These are phyloP conservation scores for Waitea zeae DNA, from an alignment of 1,284 basidiomycete species.

Conservation along the genomic window DNA sequence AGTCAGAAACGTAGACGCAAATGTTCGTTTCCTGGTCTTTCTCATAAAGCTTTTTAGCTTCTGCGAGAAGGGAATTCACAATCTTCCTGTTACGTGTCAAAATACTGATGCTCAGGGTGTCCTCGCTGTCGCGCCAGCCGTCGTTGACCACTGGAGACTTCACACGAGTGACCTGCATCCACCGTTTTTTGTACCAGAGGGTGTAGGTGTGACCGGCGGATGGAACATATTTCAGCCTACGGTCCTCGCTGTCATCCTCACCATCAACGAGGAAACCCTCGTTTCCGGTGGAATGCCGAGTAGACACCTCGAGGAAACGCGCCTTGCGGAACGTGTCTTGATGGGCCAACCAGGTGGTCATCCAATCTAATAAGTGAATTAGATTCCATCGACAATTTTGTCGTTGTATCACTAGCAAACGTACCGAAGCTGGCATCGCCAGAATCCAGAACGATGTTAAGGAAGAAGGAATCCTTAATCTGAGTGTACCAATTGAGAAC, in stretches of 20 bases:
- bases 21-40: conserved; percentile 29
- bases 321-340: conserved; percentile 30
- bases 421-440: too few relatives aligned
- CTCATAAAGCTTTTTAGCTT: conserved; percentile 13
- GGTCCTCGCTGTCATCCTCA: conserved; percentile 8
- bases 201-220: conserved; percentile 22
- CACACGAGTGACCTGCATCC: conserved; percentile 24
- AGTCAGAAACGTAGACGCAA: conserved; percentile 34
- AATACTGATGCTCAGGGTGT: conserved; percentile 11
- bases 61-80: conserved; percentile 12
- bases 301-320: conserved; percentile 34
- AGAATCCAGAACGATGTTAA: too few relatives aligned
- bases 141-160: conserved; percentile 12
- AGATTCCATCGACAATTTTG: too few relatives aligned
- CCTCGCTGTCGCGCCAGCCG: conserved; percentile 8
- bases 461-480: too few relatives aligned
- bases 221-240: conserved; percentile 30
- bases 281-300: conserved; percentile 16
- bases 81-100: conserved; percentile 9
- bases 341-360: conserved; percentile 42
- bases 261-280: conserved; percentile 22
- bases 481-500: too few relatives aligned
- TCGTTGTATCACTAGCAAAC: too few relatives aligned
- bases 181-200: conserved; percentile 30
- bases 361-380: conserved; percentile 27